These are phyloP conservation scores for Annulohypoxylon maeteangense DNA, from an alignment of 495 filamentous ascomycete species.

Conservation along the genomic window DNA sequence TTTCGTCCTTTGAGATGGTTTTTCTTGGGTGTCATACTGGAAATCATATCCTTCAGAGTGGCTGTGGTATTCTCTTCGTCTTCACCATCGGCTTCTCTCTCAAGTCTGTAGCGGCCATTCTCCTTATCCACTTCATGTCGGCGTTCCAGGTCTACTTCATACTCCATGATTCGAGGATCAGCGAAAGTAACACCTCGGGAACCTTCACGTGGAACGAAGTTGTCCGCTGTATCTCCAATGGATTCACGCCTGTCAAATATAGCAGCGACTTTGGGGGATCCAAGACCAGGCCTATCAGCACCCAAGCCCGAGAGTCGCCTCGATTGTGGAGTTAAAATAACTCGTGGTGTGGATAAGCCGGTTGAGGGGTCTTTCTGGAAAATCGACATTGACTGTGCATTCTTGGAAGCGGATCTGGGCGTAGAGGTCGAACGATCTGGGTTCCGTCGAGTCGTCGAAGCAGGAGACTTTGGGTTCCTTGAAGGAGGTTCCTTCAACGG, in stretches of 20 bases:
- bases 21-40: conserved; percentile 81
- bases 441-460: conserved; percentile 31
- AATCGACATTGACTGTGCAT: conserved; percentile 52
- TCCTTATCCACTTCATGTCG: conserved; percentile 71
- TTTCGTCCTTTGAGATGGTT: conserved; percentile 73
- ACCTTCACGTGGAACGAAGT: conserved; percentile 65
- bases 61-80: conserved; percentile 69
- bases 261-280: conserved; percentile 78
- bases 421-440: conserved; percentile 16
- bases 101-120: conserved; percentile 64
- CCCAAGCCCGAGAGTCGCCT: conserved; percentile 77
- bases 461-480: conserved; percentile 35
- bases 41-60: conserved; percentile 77
- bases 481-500: conserved; percentile 64
- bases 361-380: conserved; percentile 68
- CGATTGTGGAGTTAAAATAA: conserved; percentile 71
- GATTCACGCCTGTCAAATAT: conserved; percentile 78
- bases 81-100: conserved; percentile 58
- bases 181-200: conserved; percentile 68
- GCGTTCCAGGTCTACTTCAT: conserved; percentile 74
- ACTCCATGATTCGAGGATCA: conserved; percentile 72
- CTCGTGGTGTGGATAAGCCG: conserved; percentile 69
- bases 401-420: conserved; percentile 40
- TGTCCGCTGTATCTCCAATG: conserved; percentile 71
- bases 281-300: conserved; percentile 77